Conservation (phyloP, 2,329 filamentous ascomycete genomes). For the Fusarium oxysporum region DNA sequence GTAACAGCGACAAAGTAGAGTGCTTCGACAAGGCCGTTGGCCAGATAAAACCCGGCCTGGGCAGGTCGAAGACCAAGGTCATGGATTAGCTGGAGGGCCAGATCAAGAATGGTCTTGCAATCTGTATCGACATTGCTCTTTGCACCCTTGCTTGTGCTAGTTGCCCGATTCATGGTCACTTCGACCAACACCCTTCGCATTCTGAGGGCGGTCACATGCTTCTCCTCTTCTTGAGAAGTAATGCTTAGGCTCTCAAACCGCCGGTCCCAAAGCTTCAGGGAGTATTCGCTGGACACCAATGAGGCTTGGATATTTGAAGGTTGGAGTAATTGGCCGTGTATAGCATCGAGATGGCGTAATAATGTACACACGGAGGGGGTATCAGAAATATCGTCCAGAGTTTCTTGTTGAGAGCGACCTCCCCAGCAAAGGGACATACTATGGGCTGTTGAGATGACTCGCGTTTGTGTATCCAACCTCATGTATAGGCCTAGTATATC, state of each 20-base stretch:
- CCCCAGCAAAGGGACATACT: accelerated
- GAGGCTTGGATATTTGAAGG: accelerated
- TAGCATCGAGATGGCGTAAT: not conserved
- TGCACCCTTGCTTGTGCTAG: accelerated
- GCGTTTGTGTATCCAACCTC: not conserved
- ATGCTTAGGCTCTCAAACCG: accelerated
- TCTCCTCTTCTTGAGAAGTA: not conserved
- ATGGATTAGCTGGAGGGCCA: accelerated
- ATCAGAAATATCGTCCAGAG: accelerated
- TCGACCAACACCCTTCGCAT: not conserved
- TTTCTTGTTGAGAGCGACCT: accelerated
- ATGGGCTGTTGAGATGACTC: not conserved
- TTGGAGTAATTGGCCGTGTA: not conserved
- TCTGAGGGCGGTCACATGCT: not conserved
- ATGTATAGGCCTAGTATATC: not conserved
- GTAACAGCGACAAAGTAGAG: not conserved
- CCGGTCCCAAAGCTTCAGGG: not conserved
- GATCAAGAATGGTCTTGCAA: not conserved
- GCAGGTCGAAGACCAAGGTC: not conserved
- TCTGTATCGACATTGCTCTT: accelerated
- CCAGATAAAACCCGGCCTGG: accelerated
- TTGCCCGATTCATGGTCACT: accelerated
- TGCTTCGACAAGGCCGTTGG: not conserved
- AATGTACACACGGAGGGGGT: accelerated
- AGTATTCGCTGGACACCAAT: accelerated